These are phyloP conservation scores for Chlamydomonas eustigma DNA, from an alignment of 139 green algal species.

Conservation along the genomic window DNA sequence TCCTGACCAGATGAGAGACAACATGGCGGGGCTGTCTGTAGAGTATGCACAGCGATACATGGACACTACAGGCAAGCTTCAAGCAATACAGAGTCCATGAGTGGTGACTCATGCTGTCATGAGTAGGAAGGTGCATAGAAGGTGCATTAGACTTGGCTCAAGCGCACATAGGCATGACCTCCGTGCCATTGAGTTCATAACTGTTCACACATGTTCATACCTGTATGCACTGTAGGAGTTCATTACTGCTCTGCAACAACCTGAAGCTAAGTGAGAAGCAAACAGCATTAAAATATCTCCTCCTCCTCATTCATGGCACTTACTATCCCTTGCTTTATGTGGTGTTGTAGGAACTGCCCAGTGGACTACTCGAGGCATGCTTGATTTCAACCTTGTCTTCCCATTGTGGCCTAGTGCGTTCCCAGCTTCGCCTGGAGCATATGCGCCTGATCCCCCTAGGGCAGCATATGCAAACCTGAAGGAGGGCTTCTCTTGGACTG, in stretches of 20 bases:
- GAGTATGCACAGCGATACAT: constrained; percentile 24
- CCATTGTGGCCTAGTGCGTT: constrained; percentile 27
- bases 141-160: too few relatives aligned
- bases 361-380: constrained; percentile 33
- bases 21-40: constrained; percentile 17
- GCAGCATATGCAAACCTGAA: constrained; percentile 34
- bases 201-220: too few relatives aligned
- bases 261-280: too few relatives aligned
- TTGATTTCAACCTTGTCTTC: constrained; percentile 48
- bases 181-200: too few relatives aligned
- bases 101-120: too few relatives aligned
- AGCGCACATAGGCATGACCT: too few relatives aligned
- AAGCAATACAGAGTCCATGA: background rate
- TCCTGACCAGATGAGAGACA: constrained; percentile 7
- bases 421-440: background rate
- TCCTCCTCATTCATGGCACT: too few relatives aligned
- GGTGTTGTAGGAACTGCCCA: constrained; percentile 3
- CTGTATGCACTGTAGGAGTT: too few relatives aligned
- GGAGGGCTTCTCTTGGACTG: constrained; percentile 39
- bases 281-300: too few relatives aligned
- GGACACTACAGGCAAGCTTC: background rate
- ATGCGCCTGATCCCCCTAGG: constrained; percentile 22
- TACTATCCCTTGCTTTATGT: too few relatives aligned
- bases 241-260: too few relatives aligned
- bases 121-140: too few relatives aligned